phyloP scores from a whole-genome alignment of 441 rosid genomes.

The Erodium trifolium region DNA sequence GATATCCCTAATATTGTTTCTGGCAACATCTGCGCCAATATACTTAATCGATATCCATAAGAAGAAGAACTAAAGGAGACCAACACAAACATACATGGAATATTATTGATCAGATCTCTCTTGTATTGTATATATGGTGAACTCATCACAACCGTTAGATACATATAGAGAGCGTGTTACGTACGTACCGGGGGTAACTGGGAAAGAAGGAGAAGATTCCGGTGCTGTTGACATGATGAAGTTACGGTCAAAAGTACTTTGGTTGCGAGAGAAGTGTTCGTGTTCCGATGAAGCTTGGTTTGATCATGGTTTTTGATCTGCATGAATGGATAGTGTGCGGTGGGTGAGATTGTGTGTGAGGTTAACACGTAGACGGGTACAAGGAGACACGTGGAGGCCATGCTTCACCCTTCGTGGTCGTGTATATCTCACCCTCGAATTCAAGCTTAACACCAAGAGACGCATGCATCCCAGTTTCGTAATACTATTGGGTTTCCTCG shows the following conservation, averaged over 20 bases:
- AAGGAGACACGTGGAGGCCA: background rate
- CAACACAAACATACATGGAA: background rate
- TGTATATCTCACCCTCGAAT: background rate
- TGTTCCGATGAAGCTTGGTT: background rate
- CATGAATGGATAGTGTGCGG: background rate
- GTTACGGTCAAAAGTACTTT: too few species aligned
- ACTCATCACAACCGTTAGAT: background rate
- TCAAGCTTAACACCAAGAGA: too few species aligned
- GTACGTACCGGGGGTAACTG: background rate
- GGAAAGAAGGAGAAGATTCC: background rate
- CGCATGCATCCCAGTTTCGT: background rate
- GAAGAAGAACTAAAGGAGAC: background rate
- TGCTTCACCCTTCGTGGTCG: background rate
- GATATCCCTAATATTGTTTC: conserved; percentile 27
- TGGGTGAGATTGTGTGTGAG: background rate
- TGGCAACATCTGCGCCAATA: conserved; percentile 15
- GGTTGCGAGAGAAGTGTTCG: background rate
- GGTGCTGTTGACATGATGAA: background rate
- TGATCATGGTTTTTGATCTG: background rate
- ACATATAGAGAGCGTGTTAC: background rate
- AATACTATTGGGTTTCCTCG: too few species aligned
- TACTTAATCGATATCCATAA: background rate
- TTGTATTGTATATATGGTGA: too few species aligned
- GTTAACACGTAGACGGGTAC: background rate
- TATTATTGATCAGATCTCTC: too few species aligned